Evolutionary conservation across 805 yeast genomes (phyloP), one percentile per base, ranked within the genome.

Genomic region (Kregervanrija delftensis): DNA sequence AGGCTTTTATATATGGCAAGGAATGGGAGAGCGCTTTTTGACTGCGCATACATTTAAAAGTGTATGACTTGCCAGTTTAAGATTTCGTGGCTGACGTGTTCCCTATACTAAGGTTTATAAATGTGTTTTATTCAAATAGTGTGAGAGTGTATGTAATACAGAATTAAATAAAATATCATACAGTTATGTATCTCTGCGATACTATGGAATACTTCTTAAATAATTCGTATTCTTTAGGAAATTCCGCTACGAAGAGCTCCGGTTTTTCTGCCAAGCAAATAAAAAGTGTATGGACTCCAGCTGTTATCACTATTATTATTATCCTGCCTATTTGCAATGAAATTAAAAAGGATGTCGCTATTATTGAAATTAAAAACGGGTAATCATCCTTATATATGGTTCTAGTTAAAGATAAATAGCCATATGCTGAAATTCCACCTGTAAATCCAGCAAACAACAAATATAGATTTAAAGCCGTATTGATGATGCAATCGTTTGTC

Each of bases 211-310:
- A 55, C 10, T 43, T 37, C 11, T 40, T 37, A 15, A 57, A 37
- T 1, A 55, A 22, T 16, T 50, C 50, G 5, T 45, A 50, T 35
- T 51, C 65, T 8, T 73, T 69, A 9, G 95, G 86, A 59, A 87
- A 83, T 35, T 82, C 72, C 65, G 73, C 70, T 56, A 77, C 77
- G 68, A 83, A 79, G 12, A 86, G 80, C 52, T 86, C 91, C 0
- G 96, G 96, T 54, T 87, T 90, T 53, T 78, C 77, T 8, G 91
- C 87, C 59, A 86, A 70, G 0, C 93, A 88, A 36, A 89, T 81
- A 61, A 87, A 87, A 58, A 89, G 80, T 0, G 96, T 83, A 15
- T 89, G 77, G 2, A 81, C 76, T 15, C 96, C 96, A 5, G 89
- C 79, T 47, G 79, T 82, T 37, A 89, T 78, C 1, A 87, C 83